Conservation (phyloP, 345 rosid species). For the Limnanthes douglasii region DNA sequence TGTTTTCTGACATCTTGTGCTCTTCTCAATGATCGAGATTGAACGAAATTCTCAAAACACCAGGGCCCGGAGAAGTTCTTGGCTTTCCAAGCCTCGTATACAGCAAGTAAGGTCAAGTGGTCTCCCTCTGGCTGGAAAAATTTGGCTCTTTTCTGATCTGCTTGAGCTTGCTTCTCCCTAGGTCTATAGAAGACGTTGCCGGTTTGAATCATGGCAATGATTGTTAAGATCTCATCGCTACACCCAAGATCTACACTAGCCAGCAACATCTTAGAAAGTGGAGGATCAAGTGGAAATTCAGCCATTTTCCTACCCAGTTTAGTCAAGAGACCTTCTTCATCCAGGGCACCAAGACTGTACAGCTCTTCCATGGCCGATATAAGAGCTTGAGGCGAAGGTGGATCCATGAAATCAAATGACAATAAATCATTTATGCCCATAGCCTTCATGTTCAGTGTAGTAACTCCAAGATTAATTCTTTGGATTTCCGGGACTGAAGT, state of each 20-base stretch:
- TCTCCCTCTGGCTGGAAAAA: constrained; percentile 91
- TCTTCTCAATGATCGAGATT: constrained; percentile 60
- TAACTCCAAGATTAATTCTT: constrained; percentile 67
- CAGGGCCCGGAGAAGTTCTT: constrained; percentile 80
- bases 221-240: constrained; percentile 85
- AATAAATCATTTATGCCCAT: constrained; percentile 76
- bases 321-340: constrained; percentile 83
- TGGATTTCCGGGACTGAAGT: constrained; percentile 81
- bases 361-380: constrained; percentile 89
- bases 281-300: constrained; percentile 89
- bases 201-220: constrained; percentile 83
- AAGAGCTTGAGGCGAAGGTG: constrained; percentile 46
- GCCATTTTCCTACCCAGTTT: constrained; percentile 96
- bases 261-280: constrained; percentile 77
- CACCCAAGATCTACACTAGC: constrained; percentile 95
- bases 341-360: constrained; percentile 74
- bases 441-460: constrained; percentile 66
- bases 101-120: constrained; percentile 86
- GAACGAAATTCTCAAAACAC: constrained; percentile 88
- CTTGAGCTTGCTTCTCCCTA: constrained; percentile 89
- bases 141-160: constrained; percentile 85
- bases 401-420: constrained; percentile 25
- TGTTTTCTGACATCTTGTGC: constrained; percentile 87
- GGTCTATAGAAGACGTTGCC: constrained; percentile 88
- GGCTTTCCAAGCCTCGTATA: constrained; percentile 89